phyloP scores from a whole-genome alignment of 2,329 filamentous ascomycete genomes.

The Diaporthe citri region DNA sequence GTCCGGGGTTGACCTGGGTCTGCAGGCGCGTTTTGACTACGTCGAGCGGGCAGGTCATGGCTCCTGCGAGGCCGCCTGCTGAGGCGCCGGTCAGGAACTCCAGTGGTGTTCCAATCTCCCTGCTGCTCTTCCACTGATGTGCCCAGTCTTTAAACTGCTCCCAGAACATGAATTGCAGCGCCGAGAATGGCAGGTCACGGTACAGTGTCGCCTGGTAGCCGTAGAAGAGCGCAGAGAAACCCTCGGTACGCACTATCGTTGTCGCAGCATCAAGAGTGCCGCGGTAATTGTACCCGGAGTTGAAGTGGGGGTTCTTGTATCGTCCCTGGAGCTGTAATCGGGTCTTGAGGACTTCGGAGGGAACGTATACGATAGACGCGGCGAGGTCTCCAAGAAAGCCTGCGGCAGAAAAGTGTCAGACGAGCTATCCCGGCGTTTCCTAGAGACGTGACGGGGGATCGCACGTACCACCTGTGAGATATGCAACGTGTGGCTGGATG shows the following conservation, averaged over 20 bases:
- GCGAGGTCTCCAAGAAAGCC: constrained; percentile 94
- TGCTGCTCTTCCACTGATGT: constrained; percentile 80
- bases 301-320: constrained; percentile 94
- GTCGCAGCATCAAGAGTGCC: constrained; percentile 85
- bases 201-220: constrained; percentile 98
- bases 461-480: constrained; percentile 81
- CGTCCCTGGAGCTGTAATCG: constrained; percentile 93
- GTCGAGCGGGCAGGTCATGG: constrained; percentile 94
- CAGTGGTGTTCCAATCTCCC: constrained; percentile 86
- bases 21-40: constrained; percentile 98
- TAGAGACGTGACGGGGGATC: neutral
- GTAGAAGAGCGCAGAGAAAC: constrained; percentile 87
- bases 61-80: constrained; percentile 92
- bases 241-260: constrained; percentile 87
- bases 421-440: neutral
- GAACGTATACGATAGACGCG: constrained; percentile 93
- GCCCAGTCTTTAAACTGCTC: constrained; percentile 92
- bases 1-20: constrained; percentile 77
- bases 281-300: constrained; percentile 95
- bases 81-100: constrained; percentile 91
- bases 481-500: constrained; percentile 84
- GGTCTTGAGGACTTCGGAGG: constrained; percentile 98
- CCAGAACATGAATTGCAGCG: constrained; percentile 97
- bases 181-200: constrained; percentile 94
- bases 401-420: constrained; percentile 49